Evolutionary conservation across 2,329 filamentous ascomycete genomes (phyloP).

Genomic region (Arthrobotrys megalospora): DNA sequence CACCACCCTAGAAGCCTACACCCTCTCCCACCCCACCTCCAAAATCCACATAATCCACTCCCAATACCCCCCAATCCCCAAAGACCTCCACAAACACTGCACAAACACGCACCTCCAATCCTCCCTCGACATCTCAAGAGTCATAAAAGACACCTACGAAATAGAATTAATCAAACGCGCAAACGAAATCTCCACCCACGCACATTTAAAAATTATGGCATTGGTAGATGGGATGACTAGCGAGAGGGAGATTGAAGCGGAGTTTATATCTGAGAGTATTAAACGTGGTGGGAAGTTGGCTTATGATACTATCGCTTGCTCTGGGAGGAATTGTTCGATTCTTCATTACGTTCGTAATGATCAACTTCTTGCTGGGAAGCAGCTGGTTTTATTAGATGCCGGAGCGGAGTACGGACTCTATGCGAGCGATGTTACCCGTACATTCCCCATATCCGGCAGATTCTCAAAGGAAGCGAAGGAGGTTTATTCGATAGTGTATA

Average conservation of each 20-base stretch:
- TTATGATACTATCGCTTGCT: conserved; percentile 89
- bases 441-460: conserved; percentile 81
- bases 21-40: conserved; percentile 61
- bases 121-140: conserved; percentile 84
- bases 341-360: conserved; percentile 90
- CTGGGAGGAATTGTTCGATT: conserved; percentile 84
- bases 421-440: conserved; percentile 90
- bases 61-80: conserved; percentile 58
- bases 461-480: conserved; percentile 79
- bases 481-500: conserved; percentile 82
- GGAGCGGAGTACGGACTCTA: conserved; percentile 89
- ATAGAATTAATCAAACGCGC: conserved; percentile 85
- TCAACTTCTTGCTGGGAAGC: conserved; percentile 77
- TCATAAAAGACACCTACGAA: conserved; percentile 89
- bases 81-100: conserved; percentile 65
- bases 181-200: conserved; percentile 82
- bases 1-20: conserved; percentile 65
- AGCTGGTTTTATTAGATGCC: conserved; percentile 87
- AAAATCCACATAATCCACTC: conserved; percentile 62
- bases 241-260: conserved; percentile 86
- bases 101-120: conserved; percentile 74
- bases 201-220: conserved; percentile 77
- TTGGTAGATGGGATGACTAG: conserved; percentile 76
- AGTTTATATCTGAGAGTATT: conserved; percentile 81
- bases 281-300: conserved; percentile 81